These are phyloP conservation scores for Yamadazyma spencermartinsiae DNA, from an alignment of 1,139 yeast species.

Conservation along the genomic window DNA sequence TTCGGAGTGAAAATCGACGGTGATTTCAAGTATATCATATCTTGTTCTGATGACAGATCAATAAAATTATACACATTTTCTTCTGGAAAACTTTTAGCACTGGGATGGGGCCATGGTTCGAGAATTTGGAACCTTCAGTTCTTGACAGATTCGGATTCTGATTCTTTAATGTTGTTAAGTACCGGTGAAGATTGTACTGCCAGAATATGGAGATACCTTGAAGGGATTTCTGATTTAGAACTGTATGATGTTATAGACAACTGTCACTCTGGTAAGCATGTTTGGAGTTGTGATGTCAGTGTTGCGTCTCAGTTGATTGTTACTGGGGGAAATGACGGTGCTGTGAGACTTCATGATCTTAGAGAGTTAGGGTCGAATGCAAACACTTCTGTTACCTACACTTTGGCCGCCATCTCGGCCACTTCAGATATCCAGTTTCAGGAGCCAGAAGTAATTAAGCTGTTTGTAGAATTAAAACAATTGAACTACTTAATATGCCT, in stretches of 20 bases:
- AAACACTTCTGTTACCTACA: conserved; percentile 16
- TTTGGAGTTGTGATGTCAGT: conserved; percentile 78
- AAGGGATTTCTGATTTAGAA: conserved; percentile 19
- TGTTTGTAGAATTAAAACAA: conserved; percentile 46
- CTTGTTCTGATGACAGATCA: conserved; percentile 94
- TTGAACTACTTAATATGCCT: conserved; percentile 48
- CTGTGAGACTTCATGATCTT: conserved; percentile 63
- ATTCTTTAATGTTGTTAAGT: conserved; percentile 49
- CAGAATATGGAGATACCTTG: conserved; percentile 65
- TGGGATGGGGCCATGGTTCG: conserved; percentile 97
- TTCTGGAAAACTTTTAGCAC: conserved; percentile 59
- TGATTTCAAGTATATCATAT: conserved; percentile 56
- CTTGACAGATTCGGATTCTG: conserved; percentile 30
- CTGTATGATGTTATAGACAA: conserved; percentile 44
- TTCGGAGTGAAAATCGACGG: conserved; percentile 72
- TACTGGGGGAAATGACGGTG: conserved; percentile 91
- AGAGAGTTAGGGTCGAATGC: conserved; percentile 16
- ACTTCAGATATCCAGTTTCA: conserved; percentile 25
- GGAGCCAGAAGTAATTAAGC: conserved; percentile 61
- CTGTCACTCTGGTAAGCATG: conserved; percentile 81
- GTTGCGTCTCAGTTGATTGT: conserved; percentile 50
- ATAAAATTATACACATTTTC: conserved; percentile 69
- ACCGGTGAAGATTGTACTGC: conserved; percentile 89
- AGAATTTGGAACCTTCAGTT: conserved; percentile 86
- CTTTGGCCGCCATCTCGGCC: conserved; percentile 30